Percentiles rank a stretch among this genome's conserved stretches.
phyloP scores from a whole-genome alignment of 2,329 filamentous ascomycete genomes.

The Hysterium pulicare region DNA sequence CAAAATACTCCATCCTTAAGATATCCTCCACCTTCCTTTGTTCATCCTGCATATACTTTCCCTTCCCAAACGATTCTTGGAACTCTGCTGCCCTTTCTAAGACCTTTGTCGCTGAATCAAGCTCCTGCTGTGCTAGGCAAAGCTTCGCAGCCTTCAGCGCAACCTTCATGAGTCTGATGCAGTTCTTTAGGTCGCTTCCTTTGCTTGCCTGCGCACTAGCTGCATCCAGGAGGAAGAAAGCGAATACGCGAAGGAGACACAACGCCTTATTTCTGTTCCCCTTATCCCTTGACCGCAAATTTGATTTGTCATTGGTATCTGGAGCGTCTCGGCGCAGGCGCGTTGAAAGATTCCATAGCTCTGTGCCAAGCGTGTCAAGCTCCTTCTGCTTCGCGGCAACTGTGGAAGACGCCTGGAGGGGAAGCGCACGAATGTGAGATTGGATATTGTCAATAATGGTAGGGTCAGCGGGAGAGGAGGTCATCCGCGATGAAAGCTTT shows the following conservation, averaged over 20 bases:
- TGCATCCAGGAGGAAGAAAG: conserved; percentile 64
- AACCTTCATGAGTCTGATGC: conserved; percentile 60
- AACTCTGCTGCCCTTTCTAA: conserved; percentile 63
- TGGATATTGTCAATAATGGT: conserved; percentile 34
- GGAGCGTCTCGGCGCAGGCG: conserved; percentile 43
- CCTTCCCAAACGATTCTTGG: conserved; percentile 24
- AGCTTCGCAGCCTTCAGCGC: conserved; percentile 63
- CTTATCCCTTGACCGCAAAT: too few relatives aligned
- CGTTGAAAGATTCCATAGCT: conserved; percentile 66
- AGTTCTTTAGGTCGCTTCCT: conserved; percentile 21
- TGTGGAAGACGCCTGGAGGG: conserved; percentile 20
- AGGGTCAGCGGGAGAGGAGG: conserved; percentile 11
- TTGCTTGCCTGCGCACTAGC: conserved; percentile 20
- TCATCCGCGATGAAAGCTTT: conserved; percentile 22
- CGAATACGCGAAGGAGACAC: conserved; percentile 50
- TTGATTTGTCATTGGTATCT: conserved; percentile 35
- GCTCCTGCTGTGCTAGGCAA: conserved; percentile 59
- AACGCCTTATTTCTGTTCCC: conserved; percentile 14
- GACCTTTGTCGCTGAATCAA: conserved; percentile 57
- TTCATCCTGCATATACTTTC: conserved; percentile 14
- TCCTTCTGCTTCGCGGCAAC: conserved; percentile 40
- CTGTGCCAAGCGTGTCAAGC: conserved; percentile 55
- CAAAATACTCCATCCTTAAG: conserved; percentile 61
- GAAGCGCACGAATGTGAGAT: conserved; percentile 42
- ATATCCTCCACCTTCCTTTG: conserved; percentile 29